Evolutionary conservation across 352 stramenopile genomes (phyloP).

Genomic region (Phytophthora hibernalis): DNA sequence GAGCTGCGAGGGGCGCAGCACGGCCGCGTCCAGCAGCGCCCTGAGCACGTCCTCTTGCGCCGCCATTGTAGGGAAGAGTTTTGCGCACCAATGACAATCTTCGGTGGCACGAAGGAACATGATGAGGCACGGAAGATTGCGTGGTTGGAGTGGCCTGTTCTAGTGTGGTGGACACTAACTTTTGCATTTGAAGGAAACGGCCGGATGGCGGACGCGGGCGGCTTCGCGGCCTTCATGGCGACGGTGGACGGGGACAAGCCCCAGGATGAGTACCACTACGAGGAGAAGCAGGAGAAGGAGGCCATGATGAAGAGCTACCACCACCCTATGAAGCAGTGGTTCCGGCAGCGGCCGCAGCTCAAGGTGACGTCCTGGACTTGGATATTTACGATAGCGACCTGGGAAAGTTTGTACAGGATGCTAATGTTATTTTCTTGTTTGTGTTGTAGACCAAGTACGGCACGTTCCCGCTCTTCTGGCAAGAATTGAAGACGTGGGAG

Average conservation of each 20-base stretch:
- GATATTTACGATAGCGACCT: neutral
- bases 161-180: no score
- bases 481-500: slow-evolving; percentile 94
- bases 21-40: slow-evolving; percentile 62
- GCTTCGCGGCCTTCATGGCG: slow-evolving; percentile 81
- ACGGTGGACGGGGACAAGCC: slow-evolving; percentile 48
- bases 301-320: slow-evolving; percentile 91
- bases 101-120: no score
- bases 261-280: slow-evolving; percentile 76
- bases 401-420: slow-evolving; percentile 1
- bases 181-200: slow-evolving; percentile 30
- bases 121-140: no score
- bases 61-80: slow-evolving; percentile 5
- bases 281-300: slow-evolving; percentile 88
- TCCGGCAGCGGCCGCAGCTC: slow-evolving; percentile 64
- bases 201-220: slow-evolving; percentile 38
- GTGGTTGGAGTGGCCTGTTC: no score
- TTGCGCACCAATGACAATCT: neutral
- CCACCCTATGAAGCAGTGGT: slow-evolving; percentile 91
- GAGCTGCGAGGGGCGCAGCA: slow-evolving; percentile 55
- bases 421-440: slow-evolving; percentile 14
- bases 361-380: slow-evolving; percentile 26
- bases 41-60: slow-evolving; percentile 70
- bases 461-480: slow-evolving; percentile 94
- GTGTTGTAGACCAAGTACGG: slow-evolving; percentile 83